Evolutionary conservation across 257 asterid species (phyloP).

Genomic region (Nyctanthes arbortristis): DNA sequence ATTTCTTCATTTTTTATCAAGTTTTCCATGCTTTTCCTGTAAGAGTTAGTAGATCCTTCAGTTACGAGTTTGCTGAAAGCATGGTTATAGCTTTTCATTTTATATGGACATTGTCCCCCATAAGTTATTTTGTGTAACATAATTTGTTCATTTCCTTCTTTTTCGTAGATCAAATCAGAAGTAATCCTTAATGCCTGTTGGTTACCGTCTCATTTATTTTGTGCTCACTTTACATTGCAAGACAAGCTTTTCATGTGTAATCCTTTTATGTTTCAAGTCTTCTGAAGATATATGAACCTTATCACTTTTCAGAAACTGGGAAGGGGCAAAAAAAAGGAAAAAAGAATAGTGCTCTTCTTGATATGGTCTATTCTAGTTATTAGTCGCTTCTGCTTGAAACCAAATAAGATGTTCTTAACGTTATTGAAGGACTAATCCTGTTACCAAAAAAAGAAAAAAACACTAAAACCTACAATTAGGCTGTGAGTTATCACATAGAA

Average conservation of each 20-base stretch:
- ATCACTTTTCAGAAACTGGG: neutral
- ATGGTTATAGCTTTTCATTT: neutral
- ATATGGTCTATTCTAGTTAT: neutral
- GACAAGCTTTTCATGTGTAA: neutral
- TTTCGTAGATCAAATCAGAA: constrained; percentile 7
- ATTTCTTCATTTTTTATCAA: neutral
- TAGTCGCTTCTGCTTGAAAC: neutral
- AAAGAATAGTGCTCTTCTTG: neutral
- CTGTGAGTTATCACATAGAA: neutral
- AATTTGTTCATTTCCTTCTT: neutral
- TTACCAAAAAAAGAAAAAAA: too few species aligned
- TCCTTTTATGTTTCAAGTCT: neutral
- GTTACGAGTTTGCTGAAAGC: constrained; percentile 12
- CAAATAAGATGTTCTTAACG: neutral
- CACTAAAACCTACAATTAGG: too few species aligned
- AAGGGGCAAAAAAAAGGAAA: neutral
- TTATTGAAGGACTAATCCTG: neutral
- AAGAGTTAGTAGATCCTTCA: constrained; percentile 3
- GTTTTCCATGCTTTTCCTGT: constrained; percentile 5
- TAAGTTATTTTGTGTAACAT: neutral
- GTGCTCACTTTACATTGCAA: neutral
- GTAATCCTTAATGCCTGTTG: neutral
- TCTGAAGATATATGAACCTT: neutral
- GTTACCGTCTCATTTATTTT: neutral
- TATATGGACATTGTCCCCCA: neutral